Conservation (phyloP, 768 basidiomycete genomes). For the Suillus occidentalis region DNA sequence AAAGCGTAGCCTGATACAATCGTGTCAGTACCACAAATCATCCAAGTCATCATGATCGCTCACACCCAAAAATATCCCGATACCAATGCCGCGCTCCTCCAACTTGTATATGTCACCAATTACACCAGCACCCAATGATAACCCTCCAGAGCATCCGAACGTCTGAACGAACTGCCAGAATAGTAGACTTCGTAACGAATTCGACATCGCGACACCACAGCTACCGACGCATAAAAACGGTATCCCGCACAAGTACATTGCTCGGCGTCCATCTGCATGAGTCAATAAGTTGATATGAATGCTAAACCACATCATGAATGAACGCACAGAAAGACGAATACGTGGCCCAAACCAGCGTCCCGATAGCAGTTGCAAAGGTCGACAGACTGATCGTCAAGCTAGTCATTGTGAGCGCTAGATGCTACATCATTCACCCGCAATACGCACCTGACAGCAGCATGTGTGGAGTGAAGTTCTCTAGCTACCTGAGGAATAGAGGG, state of each 20-base stretch:
- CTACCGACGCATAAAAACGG: constrained; percentile 57
- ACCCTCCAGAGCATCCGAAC: constrained; percentile 53
- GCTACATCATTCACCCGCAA: neutral
- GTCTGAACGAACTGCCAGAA: constrained; percentile 61
- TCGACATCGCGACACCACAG: constrained; percentile 52
- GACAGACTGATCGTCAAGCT: constrained; percentile 50
- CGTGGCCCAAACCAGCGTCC: constrained; percentile 47
- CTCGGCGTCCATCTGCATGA: constrained; percentile 56
- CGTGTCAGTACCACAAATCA: neutral
- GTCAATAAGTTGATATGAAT: neutral
- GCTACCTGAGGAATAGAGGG: constrained; percentile 71
- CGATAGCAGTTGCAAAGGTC: constrained; percentile 41
- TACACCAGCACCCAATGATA: constrained; percentile 53
- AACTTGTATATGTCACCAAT: constrained; percentile 61
- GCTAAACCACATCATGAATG: constrained; percentile 14
- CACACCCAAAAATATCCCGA: constrained; percentile 55
- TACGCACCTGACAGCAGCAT: constrained; percentile 52
- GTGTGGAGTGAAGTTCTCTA: constrained; percentile 54
- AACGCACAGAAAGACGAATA: constrained; percentile 45
- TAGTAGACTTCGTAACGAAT: constrained; percentile 47
- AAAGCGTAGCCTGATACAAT: constrained; percentile 37
- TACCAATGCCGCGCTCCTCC: constrained; percentile 54
- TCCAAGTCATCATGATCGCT: constrained; percentile 7
- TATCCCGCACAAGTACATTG: constrained; percentile 54
- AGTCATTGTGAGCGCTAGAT: neutral